Percentiles rank a stretch among this genome's conserved stretches.
Conservation (phyloP, 306 rosid species). For the Bauhinia variegata region DNA sequence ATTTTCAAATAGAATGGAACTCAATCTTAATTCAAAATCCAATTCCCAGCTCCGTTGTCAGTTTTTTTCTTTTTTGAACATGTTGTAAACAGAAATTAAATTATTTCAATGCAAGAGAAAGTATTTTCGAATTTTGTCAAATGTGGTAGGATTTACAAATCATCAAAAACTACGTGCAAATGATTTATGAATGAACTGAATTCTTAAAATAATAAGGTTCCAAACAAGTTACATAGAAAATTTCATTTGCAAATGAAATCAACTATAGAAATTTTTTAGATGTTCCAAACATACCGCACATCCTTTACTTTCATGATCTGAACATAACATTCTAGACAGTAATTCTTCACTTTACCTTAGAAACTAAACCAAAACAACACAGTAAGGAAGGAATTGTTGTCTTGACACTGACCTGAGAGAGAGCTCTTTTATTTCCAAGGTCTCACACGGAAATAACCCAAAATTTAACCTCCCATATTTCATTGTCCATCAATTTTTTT, state of each 20-base stretch:
- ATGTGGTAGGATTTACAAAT: too few relatives aligned
- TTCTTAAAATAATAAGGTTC: too few relatives aligned
- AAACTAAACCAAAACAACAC: not conserved
- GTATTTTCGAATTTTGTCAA: too few relatives aligned
- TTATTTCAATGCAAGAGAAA: too few relatives aligned
- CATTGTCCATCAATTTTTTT: too few relatives aligned
- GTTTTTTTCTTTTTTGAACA: slow-evolving; percentile 1
- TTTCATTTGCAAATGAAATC: too few relatives aligned
- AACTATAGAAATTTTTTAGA: too few relatives aligned
- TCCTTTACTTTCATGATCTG: not conserved
- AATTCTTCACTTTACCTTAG: slow-evolving; percentile 9
- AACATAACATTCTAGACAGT: not conserved
- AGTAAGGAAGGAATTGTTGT: not conserved
- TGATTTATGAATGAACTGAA: too few relatives aligned
- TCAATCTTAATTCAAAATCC: not conserved
- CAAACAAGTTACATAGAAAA: too few relatives aligned
- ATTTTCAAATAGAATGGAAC: slow-evolving; percentile 13
- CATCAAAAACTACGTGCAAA: too few relatives aligned
- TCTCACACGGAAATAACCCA: not conserved
- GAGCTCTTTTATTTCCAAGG: not conserved
- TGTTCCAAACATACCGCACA: not conserved
- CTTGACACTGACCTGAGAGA: too few relatives aligned
- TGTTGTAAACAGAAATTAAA: too few relatives aligned
- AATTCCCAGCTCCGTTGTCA: not conserved
- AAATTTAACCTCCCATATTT: not conserved